phyloP scores from a whole-genome alignment of 139 green algal species.

The Nannochloris sp. region DNA sequence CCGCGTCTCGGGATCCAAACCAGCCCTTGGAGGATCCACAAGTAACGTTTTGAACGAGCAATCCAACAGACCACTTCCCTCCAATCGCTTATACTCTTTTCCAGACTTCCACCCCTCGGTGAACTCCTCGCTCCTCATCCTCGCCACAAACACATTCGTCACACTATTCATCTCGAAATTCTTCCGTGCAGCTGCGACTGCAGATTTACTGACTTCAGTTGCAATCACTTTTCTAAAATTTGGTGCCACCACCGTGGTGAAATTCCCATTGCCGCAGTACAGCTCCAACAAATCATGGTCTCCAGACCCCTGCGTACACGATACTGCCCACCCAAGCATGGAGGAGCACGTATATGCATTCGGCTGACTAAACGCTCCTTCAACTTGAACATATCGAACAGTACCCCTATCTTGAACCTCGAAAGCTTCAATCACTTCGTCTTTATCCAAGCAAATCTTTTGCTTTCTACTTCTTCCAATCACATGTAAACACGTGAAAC shows the following conservation, averaged over 20 bases:
- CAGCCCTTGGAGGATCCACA: slow-evolving; percentile 74
- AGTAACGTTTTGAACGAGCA: slow-evolving; percentile 60
- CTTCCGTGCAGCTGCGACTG: slow-evolving; percentile 59
- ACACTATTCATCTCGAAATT: slow-evolving; percentile 48
- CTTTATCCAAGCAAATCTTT: slow-evolving; percentile 57
- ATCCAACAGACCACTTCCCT: slow-evolving; percentile 17
- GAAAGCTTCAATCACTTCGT: slow-evolving; percentile 66
- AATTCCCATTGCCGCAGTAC: slow-evolving; percentile 95
- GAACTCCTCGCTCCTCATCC: slow-evolving; percentile 80
- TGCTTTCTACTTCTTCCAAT: slow-evolving; percentile 63
- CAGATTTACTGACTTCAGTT: slow-evolving; percentile 79
- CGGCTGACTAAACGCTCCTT: slow-evolving; percentile 82
- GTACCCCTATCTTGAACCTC: slow-evolving; percentile 23
- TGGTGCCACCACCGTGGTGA: slow-evolving; percentile 73
- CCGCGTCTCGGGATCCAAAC: slow-evolving; percentile 38
- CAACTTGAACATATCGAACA: slow-evolving; percentile 61
- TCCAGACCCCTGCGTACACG: slow-evolving; percentile 6
- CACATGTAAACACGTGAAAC: slow-evolving; percentile 12
- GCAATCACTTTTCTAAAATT: slow-evolving; percentile 78
- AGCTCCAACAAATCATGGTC: slow-evolving; percentile 65
- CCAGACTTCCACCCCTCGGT: slow-evolving; percentile 48
- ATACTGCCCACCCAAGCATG: slow-evolving; percentile 80
- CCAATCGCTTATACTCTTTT: slow-evolving; percentile 31
- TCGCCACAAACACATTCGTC: slow-evolving; percentile 48
- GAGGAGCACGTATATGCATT: slow-evolving; percentile 71